Evolutionary conservation across 1,284 basidiomycete genomes (phyloP).

Genomic region (Ceratobasidium sp.): DNA sequence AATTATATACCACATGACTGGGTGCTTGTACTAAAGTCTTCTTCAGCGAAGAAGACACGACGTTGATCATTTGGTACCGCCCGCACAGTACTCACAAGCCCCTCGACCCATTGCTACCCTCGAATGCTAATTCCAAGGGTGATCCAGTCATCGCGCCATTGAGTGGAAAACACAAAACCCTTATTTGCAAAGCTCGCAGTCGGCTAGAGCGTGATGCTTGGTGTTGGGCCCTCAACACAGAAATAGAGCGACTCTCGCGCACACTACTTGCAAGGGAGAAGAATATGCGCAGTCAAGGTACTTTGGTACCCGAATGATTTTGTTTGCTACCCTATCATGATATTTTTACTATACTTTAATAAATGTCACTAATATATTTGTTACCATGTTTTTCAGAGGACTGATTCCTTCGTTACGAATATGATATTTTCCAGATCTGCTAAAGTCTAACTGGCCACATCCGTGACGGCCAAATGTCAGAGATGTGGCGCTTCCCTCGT

Average conservation of each 20-base stretch:
- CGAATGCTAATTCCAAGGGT: conserved; percentile 19
- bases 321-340: background rate
- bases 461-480: too few species aligned
- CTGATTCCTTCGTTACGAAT: background rate
- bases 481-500: too few species aligned
- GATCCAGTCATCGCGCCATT: conserved; percentile 57
- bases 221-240: conserved; percentile 84
- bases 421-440: background rate
- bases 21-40: background rate
- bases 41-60: conserved; percentile 67
- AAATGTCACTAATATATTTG: background rate
- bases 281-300: conserved; percentile 43
- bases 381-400: background rate
- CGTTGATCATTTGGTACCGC: conserved; percentile 68
- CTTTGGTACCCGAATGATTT: conserved; percentile 15
- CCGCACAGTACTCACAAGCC: conserved; percentile 35
- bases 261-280: conserved; percentile 47
- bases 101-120: conserved; percentile 9
- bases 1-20: background rate
- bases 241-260: conserved; percentile 73
- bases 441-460: too few species aligned
- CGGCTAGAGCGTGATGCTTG: conserved; percentile 83
- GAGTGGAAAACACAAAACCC: conserved; percentile 65
- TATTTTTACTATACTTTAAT: background rate
- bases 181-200: conserved; percentile 76